These are phyloP conservation scores for Phalaenopsis equestris DNA, from an alignment of 106 monocot species.

Conservation along the genomic window DNA sequence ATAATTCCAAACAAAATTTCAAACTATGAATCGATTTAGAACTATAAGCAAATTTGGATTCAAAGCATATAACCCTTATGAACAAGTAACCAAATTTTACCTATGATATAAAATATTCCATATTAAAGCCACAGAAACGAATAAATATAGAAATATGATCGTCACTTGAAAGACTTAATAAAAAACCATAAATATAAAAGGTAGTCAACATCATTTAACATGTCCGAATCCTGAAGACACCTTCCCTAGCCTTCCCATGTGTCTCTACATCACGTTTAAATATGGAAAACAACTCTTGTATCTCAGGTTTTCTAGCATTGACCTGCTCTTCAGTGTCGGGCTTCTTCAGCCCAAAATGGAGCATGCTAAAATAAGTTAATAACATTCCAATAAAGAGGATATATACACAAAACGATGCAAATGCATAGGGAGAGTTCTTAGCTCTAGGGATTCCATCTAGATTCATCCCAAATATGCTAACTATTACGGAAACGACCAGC, in stretches of 20 bases:
- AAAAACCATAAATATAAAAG: conserved; percentile 15
- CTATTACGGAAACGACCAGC: conserved; percentile 73
- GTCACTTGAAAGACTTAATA: too few relatives aligned
- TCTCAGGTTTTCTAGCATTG: conserved; percentile 61
- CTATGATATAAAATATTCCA: too few relatives aligned
- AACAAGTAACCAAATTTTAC: too few relatives aligned
- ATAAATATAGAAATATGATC: conserved; percentile 10
- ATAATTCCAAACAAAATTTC: too few relatives aligned
- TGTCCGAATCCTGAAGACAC: conserved; percentile 38
- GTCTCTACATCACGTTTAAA: conserved; percentile 87
- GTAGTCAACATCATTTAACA: conserved; percentile 36
- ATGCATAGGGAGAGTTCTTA: conserved; percentile 61
- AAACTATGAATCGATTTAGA: too few relatives aligned
- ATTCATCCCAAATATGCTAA: conserved; percentile 85
- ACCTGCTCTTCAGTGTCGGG: conserved; percentile 59
- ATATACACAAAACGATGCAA: conserved; percentile 48
- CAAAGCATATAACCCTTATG: too few relatives aligned
- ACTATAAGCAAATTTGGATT: too few relatives aligned
- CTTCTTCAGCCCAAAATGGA: conserved; percentile 74
- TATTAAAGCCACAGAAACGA: too few relatives aligned
- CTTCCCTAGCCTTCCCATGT: conserved; percentile 76
- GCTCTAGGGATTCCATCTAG: conserved; percentile 91
- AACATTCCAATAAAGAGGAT: conserved; percentile 42
- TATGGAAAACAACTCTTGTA: conserved; percentile 63
- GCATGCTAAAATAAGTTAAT: conserved; percentile 54